phyloP scores from a whole-genome alignment of 2,329 filamentous ascomycete genomes.

The Botrytis fabae region DNA sequence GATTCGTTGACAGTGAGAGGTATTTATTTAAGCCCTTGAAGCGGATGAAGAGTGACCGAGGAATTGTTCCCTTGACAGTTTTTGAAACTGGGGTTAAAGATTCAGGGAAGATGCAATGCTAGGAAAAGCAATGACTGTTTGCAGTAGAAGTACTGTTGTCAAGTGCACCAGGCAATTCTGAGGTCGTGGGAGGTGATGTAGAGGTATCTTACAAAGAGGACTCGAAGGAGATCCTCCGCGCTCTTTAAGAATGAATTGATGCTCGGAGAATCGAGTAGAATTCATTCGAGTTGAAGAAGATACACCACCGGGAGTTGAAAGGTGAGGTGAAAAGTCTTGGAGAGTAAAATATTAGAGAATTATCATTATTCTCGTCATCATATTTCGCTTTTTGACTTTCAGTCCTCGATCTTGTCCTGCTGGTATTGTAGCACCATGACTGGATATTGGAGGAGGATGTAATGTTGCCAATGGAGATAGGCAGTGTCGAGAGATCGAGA shows the following conservation, averaged over 20 bases:
- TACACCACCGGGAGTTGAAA: neutral
- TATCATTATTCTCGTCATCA: neutral
- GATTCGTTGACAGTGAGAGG: neutral
- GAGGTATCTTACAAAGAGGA: neutral
- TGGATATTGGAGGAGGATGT: neutral
- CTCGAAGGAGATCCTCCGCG: neutral
- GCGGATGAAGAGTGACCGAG: neutral
- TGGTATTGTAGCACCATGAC: neutral
- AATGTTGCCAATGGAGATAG: neutral
- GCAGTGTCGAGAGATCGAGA: neutral
- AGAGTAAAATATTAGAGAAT: neutral
- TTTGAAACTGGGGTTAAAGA: neutral
- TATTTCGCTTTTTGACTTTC: neutral
- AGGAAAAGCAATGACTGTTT: neutral
- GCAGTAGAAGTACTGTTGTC: neutral
- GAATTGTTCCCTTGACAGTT: neutral
- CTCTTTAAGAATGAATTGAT: neutral
- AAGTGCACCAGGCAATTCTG: neutral
- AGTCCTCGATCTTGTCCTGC: neutral
- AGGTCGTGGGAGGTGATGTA: neutral
- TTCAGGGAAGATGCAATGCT: neutral
- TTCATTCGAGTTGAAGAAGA: neutral
- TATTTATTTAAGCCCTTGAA: neutral
- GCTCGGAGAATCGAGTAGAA: neutral
- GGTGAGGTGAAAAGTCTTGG: no score